Evolutionary conservation across 306 rosid genomes (phyloP), one percentile per base, ranked within the genome.

Genomic region (Rubus idaeus): DNA sequence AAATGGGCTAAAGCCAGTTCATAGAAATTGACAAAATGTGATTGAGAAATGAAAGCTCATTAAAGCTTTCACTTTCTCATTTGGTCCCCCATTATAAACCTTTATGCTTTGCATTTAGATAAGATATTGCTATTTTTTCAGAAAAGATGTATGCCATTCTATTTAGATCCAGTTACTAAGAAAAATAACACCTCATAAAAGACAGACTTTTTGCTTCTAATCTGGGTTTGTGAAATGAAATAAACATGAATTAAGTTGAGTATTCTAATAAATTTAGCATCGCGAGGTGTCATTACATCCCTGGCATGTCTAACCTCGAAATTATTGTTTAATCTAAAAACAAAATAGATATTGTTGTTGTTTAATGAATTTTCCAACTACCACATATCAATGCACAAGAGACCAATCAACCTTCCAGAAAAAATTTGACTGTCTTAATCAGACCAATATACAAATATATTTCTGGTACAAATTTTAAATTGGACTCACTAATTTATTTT

Each of bases 21-120:
- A 41, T 56, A 17, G 55, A 41, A 41, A 74, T 60, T 8, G 68
- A 44, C 68, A 46, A 49, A 44, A 45, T 74, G 69, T 30, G 78
- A 46, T 17, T 30, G 70, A 17, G 78, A 46, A 5, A 60, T 8
- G 57, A 46, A 74, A 26, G 35, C 47, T 45, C 46, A 60, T 73
- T 3, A 73, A 42, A 42, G 77, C 56, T 57, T 14, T 73, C 68
- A 37, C 77, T 73, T 57, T 73, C 56, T 55, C 5, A 14, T 2
- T 21, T 73, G 55, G 26, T 14, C 55, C 67, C 75, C 17, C 40
- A 0, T 23, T 30, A 10, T 11, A 61, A 30, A 5, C 67, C 20
- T 30, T 14, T 44, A 13, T 5, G 10, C 41, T 26, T 20, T 56
- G 17, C 66, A 60, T 10, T 23, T 30, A 26, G 41, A 41, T 26